phyloP scores from a whole-genome alignment of 345 rosid genomes.

The Sapria himalayana region DNA sequence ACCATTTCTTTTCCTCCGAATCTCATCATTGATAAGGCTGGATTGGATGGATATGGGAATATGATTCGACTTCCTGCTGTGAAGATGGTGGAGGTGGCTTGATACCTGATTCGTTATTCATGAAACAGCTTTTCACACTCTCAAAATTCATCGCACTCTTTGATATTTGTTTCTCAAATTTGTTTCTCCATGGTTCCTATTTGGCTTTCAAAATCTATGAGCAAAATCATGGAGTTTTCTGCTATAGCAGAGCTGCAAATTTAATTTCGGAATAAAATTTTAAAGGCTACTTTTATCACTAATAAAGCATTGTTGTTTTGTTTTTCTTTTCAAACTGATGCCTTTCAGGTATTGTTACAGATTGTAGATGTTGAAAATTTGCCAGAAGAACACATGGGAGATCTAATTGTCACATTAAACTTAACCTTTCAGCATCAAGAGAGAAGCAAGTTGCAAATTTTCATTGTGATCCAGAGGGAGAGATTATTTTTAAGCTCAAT shows the following conservation, averaged over 20 bases:
- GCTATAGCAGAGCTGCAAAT: no score
- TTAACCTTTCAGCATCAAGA: slow-evolving; percentile 46
- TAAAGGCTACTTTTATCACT: no score
- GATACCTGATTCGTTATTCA: slow-evolving; percentile 1
- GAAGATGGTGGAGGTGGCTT: slow-evolving; percentile 52
- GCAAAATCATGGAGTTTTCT: no score
- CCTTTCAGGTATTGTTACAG: slow-evolving; percentile 39
- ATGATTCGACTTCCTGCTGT: slow-evolving; percentile 27
- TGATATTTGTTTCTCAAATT: no score
- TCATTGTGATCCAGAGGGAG: slow-evolving; percentile 63
- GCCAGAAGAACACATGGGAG: slow-evolving; percentile 43
- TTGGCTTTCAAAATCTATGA: no score
- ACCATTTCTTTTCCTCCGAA: slow-evolving; percentile 20
- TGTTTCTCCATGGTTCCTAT: no score
- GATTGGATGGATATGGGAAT: slow-evolving; percentile 9
- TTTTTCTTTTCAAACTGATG: slow-evolving; percentile 4
- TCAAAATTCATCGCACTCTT: no score
- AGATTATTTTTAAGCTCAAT: slow-evolving; percentile 52
- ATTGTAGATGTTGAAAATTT: slow-evolving; percentile 52
- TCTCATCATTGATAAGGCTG: slow-evolving; percentile 14
- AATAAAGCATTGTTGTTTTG: slow-evolving; percentile 1
- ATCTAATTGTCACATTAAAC: slow-evolving; percentile 32
- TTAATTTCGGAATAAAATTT: no score
- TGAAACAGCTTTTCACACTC: slow-evolving; percentile 3
- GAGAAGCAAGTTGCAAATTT: slow-evolving; percentile 52